These are phyloP conservation scores for Catenaria anguillulae DNA, from an alignment of 371 early-diverging fungal species.

Conservation along the genomic window DNA sequence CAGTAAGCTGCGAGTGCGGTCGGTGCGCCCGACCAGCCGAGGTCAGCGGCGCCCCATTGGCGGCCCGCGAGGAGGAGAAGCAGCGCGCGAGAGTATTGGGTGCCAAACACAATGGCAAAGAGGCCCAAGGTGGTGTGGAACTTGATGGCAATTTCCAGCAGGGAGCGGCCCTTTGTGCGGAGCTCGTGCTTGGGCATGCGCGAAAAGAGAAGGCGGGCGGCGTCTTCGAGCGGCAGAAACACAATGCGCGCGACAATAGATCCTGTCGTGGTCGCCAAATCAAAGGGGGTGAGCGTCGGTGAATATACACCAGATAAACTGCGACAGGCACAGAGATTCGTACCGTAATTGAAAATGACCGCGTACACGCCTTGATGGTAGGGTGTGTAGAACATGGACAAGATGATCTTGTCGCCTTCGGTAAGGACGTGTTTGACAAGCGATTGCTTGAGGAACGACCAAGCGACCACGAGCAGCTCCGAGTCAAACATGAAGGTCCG, in stretches of 20 bases:
- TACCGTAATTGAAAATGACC: conserved; percentile 73
- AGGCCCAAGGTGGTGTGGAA: conserved; percentile 61
- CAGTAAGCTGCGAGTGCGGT: conserved; percentile 53
- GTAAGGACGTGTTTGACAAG: conserved; percentile 80
- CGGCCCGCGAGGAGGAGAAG: conserved; percentile 53
- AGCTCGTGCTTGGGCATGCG: neutral
- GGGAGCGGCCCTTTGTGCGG: neutral
- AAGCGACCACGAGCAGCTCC: conserved; percentile 39
- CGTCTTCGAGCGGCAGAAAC: conserved; percentile 88
- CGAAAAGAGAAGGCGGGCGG: conserved; percentile 7
- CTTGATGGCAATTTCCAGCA: conserved; percentile 35
- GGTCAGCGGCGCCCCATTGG: conserved; percentile 26
- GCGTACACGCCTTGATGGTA: conserved; percentile 67
- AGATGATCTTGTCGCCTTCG: conserved; percentile 84
- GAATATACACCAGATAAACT: no score
- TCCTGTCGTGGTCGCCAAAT: no score
- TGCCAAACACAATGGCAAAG: conserved; percentile 66
- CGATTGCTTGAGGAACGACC: conserved; percentile 68
- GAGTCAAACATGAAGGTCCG: conserved; percentile 40
- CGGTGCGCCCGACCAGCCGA: neutral
- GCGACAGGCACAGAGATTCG: no score
- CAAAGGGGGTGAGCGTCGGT: no score
- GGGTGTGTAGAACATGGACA: conserved; percentile 40
- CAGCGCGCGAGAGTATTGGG: conserved; percentile 60
- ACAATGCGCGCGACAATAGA: conserved; percentile 77